Evolutionary conservation across 2,329 filamentous ascomycete species (phyloP), one percentile per base, ranked within the genome.

Genomic region (Penicillium sp.): DNA sequence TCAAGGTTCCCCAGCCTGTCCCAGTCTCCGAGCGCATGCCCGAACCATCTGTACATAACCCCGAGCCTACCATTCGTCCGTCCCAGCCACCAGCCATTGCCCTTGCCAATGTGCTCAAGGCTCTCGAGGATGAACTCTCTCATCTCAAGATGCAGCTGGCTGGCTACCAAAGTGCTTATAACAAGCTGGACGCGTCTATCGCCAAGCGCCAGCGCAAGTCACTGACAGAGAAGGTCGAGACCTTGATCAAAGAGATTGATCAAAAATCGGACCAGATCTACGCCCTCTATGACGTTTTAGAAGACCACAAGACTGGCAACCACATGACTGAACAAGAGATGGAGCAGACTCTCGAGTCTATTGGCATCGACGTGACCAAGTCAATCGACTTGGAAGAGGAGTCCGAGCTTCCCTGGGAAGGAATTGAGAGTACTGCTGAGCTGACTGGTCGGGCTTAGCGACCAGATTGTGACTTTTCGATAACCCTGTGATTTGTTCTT

Each of bases 61-160:
- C 80, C n/a, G 82, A 85, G 48, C 81, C 81, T 1, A 87, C 85
- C 0, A 68, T 87, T 43, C 83, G 85, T 0, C 85, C 78, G 5
- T 81, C 87, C 1, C 87, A 90, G 66, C 77, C 85, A 1, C 91
- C 91, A 0, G 85, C 83, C 4, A 75, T 87, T 39, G 91, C 91
- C 9, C 83, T 96, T 21, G 88, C 89, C 7, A 84, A 87, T n/a
- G 89, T 96, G 19, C 87, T 96, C 70, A 94, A 95, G 74, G 83
- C 86, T 7, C 78, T 95, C 3, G 81, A 90, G 62, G 91, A 95
- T 68, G 92, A 96, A 71, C 82, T 92, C 40, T 81, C 82, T 11
- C 90, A 95, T 69, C 75, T 95, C 49, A 88, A 90, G 72, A 80
- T 88, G 61, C 82, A 88, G 64, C 81, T 92, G n/a, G 77, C 82